Evolutionary conservation across 139 green algal species (phyloP), one percentile per base, ranked within the genome.

Genomic region (Pseudopediastrum boryanum): DNA sequence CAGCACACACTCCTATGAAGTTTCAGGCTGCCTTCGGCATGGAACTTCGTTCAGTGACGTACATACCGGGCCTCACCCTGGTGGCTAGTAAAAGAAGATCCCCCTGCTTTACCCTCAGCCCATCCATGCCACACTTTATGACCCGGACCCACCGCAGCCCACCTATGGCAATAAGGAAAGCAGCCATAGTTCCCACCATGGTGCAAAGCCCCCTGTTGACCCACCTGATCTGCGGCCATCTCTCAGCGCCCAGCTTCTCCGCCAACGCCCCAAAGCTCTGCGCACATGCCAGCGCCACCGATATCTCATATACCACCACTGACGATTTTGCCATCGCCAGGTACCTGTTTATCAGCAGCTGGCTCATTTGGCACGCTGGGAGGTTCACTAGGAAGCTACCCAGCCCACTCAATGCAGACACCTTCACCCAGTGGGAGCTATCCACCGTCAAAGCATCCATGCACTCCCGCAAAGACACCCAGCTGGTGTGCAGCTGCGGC

Each of bases 181-280:
- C n/a, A n/a, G n/a, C n/a, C n/a, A n/a, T n/a, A n/a, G n/a, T n/a
- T n/a, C n/a, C n/a, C n/a, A n/a, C n/a, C n/a, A n/a, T n/a, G n/a
- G n/a, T n/a, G n/a, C n/a, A n/a, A n/a, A n/a, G n/a, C n/a, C n/a
- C n/a, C n/a, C n/a, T n/a, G n/a, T n/a, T n/a, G 35, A 0, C 74
- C 31, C 74, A 81, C 74, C 74, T 65, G 44, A 81, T 72, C n/a
- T 81, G 46, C n/a, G 43, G 76, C 84, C 81, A 90, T 63, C 12
- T 51, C 43, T 68, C 29, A 56, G 39, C 19, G 1, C 86, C 85
- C 46, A 85, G 65, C 58, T 42, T 54, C n/a, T 50, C 21, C 66
- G 78, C 64, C n/a, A 90, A 59, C 2, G 67, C 77, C 3, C 80
- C 84, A 73, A 90, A 71, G 51, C 58, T 62, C 69, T 79, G 80